phyloP scores from a whole-genome alignment of 2,329 filamentous ascomycete genomes.

The Talaromyces sp. region DNA sequence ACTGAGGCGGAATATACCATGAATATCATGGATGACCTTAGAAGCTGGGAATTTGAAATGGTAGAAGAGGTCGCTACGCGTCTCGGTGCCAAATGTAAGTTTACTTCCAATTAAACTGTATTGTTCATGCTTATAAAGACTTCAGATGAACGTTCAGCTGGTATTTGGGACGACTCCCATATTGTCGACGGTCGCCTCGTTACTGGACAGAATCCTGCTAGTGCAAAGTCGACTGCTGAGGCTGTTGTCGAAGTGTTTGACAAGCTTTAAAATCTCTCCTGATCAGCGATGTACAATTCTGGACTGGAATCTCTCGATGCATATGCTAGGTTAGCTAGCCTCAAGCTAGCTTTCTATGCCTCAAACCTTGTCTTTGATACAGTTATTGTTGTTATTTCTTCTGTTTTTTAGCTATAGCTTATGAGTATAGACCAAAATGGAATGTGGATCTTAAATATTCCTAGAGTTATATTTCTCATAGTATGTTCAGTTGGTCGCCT shows the following conservation, averaged over 20 bases:
- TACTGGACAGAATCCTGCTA: slow-evolving; percentile 46
- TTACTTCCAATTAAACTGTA: not conserved
- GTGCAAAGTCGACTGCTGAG: slow-evolving; percentile 40
- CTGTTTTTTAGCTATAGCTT: not conserved
- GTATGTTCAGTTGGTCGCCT: not conserved
- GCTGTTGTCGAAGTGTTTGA: slow-evolving; percentile 43
- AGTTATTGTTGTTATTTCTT: not conserved
- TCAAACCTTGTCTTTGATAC: not conserved
- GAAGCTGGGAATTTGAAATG: slow-evolving; percentile 33
- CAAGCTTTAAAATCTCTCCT: slow-evolving; percentile 27
- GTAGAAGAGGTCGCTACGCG: slow-evolving; percentile 33
- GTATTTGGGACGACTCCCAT: slow-evolving; percentile 34
- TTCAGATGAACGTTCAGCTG: slow-evolving; percentile 22
- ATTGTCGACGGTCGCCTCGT: slow-evolving; percentile 41
- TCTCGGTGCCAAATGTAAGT: slow-evolving; percentile 33
- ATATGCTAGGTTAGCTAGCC: not conserved
- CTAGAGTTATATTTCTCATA: not conserved
- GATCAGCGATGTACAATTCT: not conserved
- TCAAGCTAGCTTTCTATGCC: not conserved
- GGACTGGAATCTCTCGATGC: not conserved
- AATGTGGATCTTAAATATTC: not conserved
- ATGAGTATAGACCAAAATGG: not conserved
- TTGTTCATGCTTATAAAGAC: not conserved
- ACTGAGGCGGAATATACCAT: slow-evolving; percentile 37
- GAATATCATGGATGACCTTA: slow-evolving; percentile 36